Evolutionary conservation across 306 rosid species (phyloP), one percentile per base, ranked within the genome.

Genomic region (Geum urbanum): DNA sequence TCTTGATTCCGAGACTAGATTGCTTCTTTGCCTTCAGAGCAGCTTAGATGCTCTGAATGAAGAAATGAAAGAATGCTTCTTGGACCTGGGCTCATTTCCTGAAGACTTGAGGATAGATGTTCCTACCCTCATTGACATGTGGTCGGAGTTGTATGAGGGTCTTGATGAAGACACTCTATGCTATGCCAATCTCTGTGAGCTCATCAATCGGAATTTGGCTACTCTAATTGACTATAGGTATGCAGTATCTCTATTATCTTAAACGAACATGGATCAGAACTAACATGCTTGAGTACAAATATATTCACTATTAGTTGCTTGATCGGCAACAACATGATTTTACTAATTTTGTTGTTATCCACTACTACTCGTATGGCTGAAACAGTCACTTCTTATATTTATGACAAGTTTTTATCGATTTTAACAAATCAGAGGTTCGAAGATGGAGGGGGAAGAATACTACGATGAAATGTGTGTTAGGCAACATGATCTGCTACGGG

Each of bases 101-200:
- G 87, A 82, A 68, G 87, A 73, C n/a, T n/a, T n/a, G n/a, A n/a
- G n/a, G n/a, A n/a, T n/a, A n/a, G n/a, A n/a, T n/a, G n/a, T n/a
- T n/a, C n/a, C n/a, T n/a, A n/a, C 76, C 22, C 86, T 89, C 47
- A 39, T 89, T 63, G 92, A 86, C 72, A 83, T 86, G 50, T 86
- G 85, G 83, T 73, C 76, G 7, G 88, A 82, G 71, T 56, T 84
- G 57, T 76, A 53, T 53, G 73, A 64, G 37, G 37, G 37, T n/a
- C 60, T 81, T 20, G 73, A 66, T 39, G 83, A 79, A 43, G 83
- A 82, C 63, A 81, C 1, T 63, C 5, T 7, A 76, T 12, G 81
- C 88, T 55, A 84, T 79, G 78, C 71, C 66, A 78, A 68, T 7
- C 72, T 88, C 14, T 60, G 50, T 9, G 70, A 83, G 50, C 75